phyloP scores from a whole-genome alignment of 208 protist genomes.

The Perkinsela sp. region DNA sequence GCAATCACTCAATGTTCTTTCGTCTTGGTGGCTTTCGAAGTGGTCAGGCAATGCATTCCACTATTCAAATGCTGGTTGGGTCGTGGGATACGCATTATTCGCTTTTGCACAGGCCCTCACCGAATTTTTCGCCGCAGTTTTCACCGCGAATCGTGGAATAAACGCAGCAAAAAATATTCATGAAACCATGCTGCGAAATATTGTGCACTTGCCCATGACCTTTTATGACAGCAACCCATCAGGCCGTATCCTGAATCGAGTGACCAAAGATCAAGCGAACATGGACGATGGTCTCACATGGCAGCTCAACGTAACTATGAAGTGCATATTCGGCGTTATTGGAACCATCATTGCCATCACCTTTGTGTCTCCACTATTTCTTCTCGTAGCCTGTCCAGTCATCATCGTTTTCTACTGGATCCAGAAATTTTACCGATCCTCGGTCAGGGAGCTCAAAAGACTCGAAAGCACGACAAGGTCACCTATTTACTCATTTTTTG shows the following conservation, averaged over 20 bases:
- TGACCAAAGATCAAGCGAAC: slow-evolving; percentile 52
- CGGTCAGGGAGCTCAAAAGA: slow-evolving; percentile 51
- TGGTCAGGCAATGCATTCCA: slow-evolving; percentile 16
- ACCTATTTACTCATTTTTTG: slow-evolving; percentile 66
- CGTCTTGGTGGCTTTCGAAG: slow-evolving; percentile 25
- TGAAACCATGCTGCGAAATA: slow-evolving; percentile 12
- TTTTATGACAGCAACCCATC: slow-evolving; percentile 80
- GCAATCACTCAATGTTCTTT: slow-evolving; percentile 7
- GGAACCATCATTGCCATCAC: slow-evolving; percentile 18
- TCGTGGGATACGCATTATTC: slow-evolving; percentile 7
- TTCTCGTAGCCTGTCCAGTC: slow-evolving; percentile 12
- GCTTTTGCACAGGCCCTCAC: slow-evolving; percentile 5
- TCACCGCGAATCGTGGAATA: slow-evolving; percentile 7
- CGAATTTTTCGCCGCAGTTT: slow-evolving; percentile 4
- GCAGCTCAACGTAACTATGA: slow-evolving; percentile 19
- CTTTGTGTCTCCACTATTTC: slow-evolving; percentile 10
- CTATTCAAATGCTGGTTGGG: slow-evolving; percentile 2
- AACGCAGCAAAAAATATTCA: slow-evolving; percentile 10
- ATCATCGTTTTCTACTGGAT: slow-evolving; percentile 33
- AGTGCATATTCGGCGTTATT: slow-evolving; percentile 11
- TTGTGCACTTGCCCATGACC: slow-evolving; percentile 16
- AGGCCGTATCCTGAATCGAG: slow-evolving; percentile 76
- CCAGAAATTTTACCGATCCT: slow-evolving; percentile 47
- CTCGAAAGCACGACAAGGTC: slow-evolving; percentile 51
- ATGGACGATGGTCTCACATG: slow-evolving; percentile 28